These are phyloP conservation scores for Kandelia obovata DNA, from an alignment of 345 rosid species.

Conservation along the genomic window DNA sequence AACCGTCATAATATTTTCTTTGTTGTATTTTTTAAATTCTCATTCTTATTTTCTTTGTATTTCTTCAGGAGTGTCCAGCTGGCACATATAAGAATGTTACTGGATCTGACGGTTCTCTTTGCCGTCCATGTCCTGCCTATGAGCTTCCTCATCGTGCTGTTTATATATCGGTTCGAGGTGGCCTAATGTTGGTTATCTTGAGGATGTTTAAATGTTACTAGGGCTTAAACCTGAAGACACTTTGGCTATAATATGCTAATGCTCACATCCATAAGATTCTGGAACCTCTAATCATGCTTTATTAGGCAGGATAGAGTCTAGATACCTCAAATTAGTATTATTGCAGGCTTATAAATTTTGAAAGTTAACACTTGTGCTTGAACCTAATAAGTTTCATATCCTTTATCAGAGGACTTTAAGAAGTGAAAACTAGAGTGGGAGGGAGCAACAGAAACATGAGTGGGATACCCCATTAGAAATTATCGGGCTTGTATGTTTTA, in stretches of 20 bases:
- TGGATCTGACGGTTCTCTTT: conserved; percentile 82
- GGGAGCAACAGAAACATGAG: background rate
- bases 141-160: conserved; percentile 89
- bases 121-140: conserved; percentile 63
- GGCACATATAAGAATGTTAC: conserved; percentile 87
- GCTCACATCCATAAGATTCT: background rate
- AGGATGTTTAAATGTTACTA: background rate
- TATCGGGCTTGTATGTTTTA: too few species aligned
- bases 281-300: background rate
- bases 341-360: background rate
- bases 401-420: background rate
- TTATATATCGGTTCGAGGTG: conserved; percentile 83
- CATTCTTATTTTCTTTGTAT: conserved; percentile 5
- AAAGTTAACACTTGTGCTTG: background rate
- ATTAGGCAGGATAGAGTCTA: background rate
- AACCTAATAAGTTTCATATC: background rate
- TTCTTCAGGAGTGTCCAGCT: conserved; percentile 85
- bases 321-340: background rate
- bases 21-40: background rate
- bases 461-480: too few species aligned
- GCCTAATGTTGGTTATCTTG: background rate
- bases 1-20: too few species aligned
- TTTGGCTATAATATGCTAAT: background rate
- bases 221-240: too few species aligned
- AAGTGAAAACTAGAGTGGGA: background rate